Percentiles rank a stretch among this genome's conserved stretches.
phyloP scores from a whole-genome alignment of 139 green algal species.

The Chlorella sp. region DNA sequence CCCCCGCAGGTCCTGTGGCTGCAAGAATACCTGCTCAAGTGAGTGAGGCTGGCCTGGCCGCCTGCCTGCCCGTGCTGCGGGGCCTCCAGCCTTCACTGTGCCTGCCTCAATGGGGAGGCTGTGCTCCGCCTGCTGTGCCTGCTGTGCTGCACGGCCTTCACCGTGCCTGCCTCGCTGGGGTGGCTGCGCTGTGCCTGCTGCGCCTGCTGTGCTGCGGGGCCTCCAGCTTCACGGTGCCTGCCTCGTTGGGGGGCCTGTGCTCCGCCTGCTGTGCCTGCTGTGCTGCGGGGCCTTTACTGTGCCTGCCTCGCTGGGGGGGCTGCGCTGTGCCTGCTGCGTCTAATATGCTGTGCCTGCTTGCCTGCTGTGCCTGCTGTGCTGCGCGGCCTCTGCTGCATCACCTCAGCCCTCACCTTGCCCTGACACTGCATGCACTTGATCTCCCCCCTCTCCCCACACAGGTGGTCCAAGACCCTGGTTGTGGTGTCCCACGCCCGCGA shows the following conservation, averaged over 20 bases:
- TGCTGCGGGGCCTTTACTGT: background rate
- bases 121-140: constrained; percentile 76
- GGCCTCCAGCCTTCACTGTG: background rate
- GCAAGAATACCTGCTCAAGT: constrained; percentile 61
- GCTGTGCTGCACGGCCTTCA: no score
- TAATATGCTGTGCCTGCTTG: no score
- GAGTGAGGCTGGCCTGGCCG: constrained; percentile 55
- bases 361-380: no score
- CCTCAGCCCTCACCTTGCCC: background rate
- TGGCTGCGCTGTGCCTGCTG: background rate
- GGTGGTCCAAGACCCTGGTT: constrained; percentile 87
- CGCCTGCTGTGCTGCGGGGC: background rate
- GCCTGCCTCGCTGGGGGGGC: background rate
- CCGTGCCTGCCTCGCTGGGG: no score
- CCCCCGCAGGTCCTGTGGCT: constrained; percentile 73
- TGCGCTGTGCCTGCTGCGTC: constrained; percentile 76
- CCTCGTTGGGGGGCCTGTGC: constrained; percentile 40
- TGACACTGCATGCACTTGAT: constrained; percentile 76
- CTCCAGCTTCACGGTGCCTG: background rate
- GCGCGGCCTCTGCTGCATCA: no score
- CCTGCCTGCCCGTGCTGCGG: background rate
- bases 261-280: constrained; percentile 67
- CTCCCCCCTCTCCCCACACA: constrained; percentile 16
- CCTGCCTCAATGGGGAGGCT: background rate
- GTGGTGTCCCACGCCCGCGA: constrained; percentile 88